A percentile compares a stretch with the other conserved stretches of the same genome.
phyloP scores from a whole-genome alignment of 169 alveolate species.

The Cryptosporidium viatorum region DNA sequence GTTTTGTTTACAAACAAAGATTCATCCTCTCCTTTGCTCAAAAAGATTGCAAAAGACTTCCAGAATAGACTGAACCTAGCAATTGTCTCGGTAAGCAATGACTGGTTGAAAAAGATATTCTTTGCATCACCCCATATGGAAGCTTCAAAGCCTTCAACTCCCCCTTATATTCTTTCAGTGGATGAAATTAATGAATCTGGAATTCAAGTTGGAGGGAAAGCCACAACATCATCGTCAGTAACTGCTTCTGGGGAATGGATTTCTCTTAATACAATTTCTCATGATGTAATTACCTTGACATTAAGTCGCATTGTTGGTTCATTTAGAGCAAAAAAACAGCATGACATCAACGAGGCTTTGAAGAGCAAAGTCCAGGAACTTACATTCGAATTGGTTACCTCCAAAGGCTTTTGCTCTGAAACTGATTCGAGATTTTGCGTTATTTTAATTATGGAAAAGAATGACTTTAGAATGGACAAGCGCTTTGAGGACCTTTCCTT shows the following conservation, averaged over 20 bases:
- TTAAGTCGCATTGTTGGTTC: constrained; percentile 67
- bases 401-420: constrained; percentile 40
- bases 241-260: constrained; percentile 70
- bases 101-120: constrained; percentile 54
- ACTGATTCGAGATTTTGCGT: constrained; percentile 70
- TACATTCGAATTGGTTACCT: neutral
- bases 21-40: constrained; percentile 46
- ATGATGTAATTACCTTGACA: constrained; percentile 64
- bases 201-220: neutral
- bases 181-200: constrained; percentile 47
- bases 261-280: constrained; percentile 50
- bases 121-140: constrained; percentile 64
- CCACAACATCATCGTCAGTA: neutral
- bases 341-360: constrained; percentile 8
- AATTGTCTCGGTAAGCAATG: constrained; percentile 1
- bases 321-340: constrained; percentile 59
- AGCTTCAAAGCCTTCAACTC: constrained; percentile 38
- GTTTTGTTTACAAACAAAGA: constrained; percentile 63
- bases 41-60: constrained; percentile 71
- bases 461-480: neutral
- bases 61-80: constrained; percentile 61
- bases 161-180: constrained; percentile 60
- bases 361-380: constrained; percentile 44
- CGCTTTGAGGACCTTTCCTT: constrained; percentile 34
- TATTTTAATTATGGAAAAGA: constrained; percentile 15